phyloP scores from a whole-genome alignment of 345 rosid species.

The Stellera chamaejasme region DNA sequence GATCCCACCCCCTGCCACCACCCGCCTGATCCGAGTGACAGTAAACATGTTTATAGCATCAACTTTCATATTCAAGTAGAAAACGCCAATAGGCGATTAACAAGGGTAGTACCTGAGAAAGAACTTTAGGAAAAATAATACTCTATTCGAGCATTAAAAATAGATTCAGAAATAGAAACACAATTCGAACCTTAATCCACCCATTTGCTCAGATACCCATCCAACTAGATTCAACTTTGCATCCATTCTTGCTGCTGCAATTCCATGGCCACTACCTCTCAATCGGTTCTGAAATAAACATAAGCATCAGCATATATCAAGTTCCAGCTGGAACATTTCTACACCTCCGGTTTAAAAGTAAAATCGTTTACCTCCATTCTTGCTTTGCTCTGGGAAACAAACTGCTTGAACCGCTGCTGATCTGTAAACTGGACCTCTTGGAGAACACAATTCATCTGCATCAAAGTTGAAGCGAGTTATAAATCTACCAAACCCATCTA shows the following conservation, averaged over 20 bases:
- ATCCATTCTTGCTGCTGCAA: constrained; percentile 91
- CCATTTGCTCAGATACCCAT: constrained; percentile 98
- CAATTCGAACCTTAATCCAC: constrained; percentile 75
- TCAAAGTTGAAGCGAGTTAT: background rate
- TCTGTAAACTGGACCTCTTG: constrained; percentile 96
- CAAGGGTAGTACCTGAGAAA: too few species aligned
- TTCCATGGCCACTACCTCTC: constrained; percentile 89
- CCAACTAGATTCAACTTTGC: constrained; percentile 86
- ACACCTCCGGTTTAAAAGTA: constrained; percentile 8
- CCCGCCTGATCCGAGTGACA: too few species aligned
- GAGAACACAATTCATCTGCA: constrained; percentile 67
- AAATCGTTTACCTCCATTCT: constrained; percentile 74
- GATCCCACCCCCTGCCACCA: too few species aligned
- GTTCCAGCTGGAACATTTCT: constrained; percentile 2
- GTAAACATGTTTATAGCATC: too few species aligned
- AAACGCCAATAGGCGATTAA: too few species aligned
- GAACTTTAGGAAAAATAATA: too few species aligned
- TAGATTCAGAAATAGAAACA: background rate
- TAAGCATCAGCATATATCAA: constrained; percentile 7
- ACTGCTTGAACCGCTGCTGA: constrained; percentile 94
- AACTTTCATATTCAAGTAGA: too few species aligned
- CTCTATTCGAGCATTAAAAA: too few species aligned
- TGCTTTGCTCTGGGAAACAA: constrained; percentile 95
- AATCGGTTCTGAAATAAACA: constrained; percentile 55
- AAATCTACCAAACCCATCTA: too few species aligned